Evolutionary conservation across 2,329 filamentous ascomycete genomes (phyloP), one percentile per base, ranked within the genome.

Genomic region (Aspergillus floridensis): DNA sequence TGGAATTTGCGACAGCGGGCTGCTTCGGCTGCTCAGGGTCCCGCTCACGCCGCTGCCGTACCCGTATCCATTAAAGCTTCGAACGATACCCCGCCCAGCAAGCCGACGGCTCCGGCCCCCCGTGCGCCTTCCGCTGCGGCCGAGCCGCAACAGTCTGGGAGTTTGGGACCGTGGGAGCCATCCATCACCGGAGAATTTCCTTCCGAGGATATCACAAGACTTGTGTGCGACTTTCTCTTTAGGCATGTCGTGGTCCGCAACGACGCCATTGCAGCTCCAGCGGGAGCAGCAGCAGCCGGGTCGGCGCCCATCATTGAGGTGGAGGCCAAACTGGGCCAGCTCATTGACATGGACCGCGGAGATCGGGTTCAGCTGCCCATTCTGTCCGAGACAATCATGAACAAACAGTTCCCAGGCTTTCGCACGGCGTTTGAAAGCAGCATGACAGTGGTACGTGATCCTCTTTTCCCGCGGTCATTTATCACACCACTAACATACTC

Each of bases 321-420:
- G 57, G 95, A 99, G 77, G 95, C 92, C 10, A 98, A 98, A 75
- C 81, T 98, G 51, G 95, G 95, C 19, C 88, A 87, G 26, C 82
- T 98, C 14, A 85, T 93, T 59, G 88, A 91, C 72, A 87, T 86
- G 70, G 84, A 88, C 61, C 90, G 86, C 6, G 85, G 88, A 58
- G 81, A 87, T 50, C 84, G 91, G n/a, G 79, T 93, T 26, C 79
- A 83, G 10, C 76, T 93, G 10, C 85, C 86, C 5, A 82, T 95
- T 4, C 75, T 82, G 22, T 88, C 90, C 0, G 90, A 95, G 72
- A 89, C 86, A 51, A 79, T 96, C 6, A 75, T 96, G 21, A 80
- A 81, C 50, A 83, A 86, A 32, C 83, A 81, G 24, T 80, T 81
- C 32, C 72, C 75, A 21, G 74, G 72, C 35, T 70, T 77, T 49